Percentiles rank a stretch among this genome's conserved stretches.
phyloP scores from a whole-genome alignment of 306 rosid genomes.

The Bauhinia variegata region DNA sequence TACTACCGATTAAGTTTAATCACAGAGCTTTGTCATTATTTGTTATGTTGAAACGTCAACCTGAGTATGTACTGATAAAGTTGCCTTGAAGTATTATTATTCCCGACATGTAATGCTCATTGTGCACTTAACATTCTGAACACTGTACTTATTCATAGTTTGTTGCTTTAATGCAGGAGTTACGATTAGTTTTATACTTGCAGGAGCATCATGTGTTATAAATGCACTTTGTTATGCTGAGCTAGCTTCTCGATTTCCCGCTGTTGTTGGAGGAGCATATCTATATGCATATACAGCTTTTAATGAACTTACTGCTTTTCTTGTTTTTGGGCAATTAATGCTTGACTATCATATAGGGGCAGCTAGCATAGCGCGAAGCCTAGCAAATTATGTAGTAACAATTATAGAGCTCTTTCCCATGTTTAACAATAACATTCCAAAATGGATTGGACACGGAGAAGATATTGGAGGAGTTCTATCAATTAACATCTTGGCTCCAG shows the following conservation, averaged over 20 bases:
- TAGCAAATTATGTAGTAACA: constrained; percentile 75
- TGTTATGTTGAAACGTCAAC: constrained; percentile 25
- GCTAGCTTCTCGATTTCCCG: constrained; percentile 88
- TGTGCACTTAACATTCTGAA: constrained; percentile 21
- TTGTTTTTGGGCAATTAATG: constrained; percentile 90
- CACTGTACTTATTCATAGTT: constrained; percentile 25
- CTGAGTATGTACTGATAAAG: not conserved
- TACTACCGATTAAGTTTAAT: not conserved
- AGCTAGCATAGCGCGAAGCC: constrained; percentile 95
- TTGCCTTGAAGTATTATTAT: constrained; percentile 16
- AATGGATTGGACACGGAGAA: constrained; percentile 90
- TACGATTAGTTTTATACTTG: constrained; percentile 77
- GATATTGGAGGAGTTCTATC: constrained; percentile 75
- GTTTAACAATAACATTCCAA: constrained; percentile 76
- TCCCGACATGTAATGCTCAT: constrained; percentile 1
- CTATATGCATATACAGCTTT: constrained; percentile 88
- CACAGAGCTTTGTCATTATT: not conserved
- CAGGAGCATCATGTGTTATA: constrained; percentile 86
- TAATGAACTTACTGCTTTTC: constrained; percentile 94
- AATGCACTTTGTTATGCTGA: constrained; percentile 97
- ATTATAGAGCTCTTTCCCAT: constrained; percentile 80
- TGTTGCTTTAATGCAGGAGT: constrained; percentile 70
- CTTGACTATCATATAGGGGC: constrained; percentile 97
- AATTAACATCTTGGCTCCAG: constrained; percentile 83
- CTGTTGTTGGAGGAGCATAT: constrained; percentile 95